These are phyloP conservation scores for Epichloe sibirici DNA, from an alignment of 2,329 filamentous ascomycete species.

Conservation along the genomic window DNA sequence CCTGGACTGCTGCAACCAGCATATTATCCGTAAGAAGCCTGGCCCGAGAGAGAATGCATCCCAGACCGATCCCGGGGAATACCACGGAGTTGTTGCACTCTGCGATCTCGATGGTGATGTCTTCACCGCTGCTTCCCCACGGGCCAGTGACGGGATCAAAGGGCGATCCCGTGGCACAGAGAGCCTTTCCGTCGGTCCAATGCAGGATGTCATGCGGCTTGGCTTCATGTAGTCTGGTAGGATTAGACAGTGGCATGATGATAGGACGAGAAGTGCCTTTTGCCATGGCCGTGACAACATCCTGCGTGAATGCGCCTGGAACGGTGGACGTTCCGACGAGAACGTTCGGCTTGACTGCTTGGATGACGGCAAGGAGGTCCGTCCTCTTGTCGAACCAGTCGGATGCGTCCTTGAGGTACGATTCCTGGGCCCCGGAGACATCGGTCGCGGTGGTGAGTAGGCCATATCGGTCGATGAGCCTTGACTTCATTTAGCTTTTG, in stretches of 20 bases:
- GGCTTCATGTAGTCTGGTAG: slow-evolving; percentile 73
- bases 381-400: slow-evolving; percentile 50
- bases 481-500: slow-evolving; percentile 17
- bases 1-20: slow-evolving; percentile 68
- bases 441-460: slow-evolving; percentile 54
- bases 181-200: slow-evolving; percentile 67
- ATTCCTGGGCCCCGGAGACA: slow-evolving; percentile 53
- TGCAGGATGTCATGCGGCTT: slow-evolving; percentile 60
- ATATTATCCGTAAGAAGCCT: slow-evolving; percentile 60
- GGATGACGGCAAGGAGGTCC: slow-evolving; percentile 53
- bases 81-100: slow-evolving; percentile 85
- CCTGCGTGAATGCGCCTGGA: slow-evolving; percentile 62
- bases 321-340: slow-evolving; percentile 76
- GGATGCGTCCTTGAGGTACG: slow-evolving; percentile 50
- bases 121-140: slow-evolving; percentile 34
- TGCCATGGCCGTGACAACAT: slow-evolving; percentile 65
- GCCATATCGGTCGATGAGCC: slow-evolving; percentile 73
- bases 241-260: slow-evolving; percentile 73
- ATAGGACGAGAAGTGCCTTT: slow-evolving; percentile 60
- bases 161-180: slow-evolving; percentile 75
- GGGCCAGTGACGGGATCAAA: slow-evolving; percentile 59
- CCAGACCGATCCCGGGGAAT: slow-evolving; percentile 78
- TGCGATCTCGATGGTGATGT: slow-evolving; percentile 40
- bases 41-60: slow-evolving; percentile 58
- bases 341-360: slow-evolving; percentile 63